These are phyloP conservation scores for Plantago major DNA, from an alignment of 257 asterid species.

Conservation along the genomic window DNA sequence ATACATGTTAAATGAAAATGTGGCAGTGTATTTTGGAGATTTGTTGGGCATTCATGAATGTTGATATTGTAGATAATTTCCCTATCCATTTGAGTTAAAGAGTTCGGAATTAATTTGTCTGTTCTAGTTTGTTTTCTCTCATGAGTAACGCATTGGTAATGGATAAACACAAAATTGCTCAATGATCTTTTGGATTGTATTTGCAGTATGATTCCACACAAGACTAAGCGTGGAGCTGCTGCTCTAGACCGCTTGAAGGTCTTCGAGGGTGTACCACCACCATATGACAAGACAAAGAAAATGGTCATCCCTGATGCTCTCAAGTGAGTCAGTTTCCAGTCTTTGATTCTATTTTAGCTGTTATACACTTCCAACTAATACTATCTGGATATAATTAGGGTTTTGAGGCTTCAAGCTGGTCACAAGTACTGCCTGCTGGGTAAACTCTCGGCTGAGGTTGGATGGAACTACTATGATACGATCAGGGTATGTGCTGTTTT, in stretches of 20 bases:
- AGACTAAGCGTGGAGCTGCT: constrained; percentile 88
- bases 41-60: neutral
- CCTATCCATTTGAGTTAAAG: too few relatives aligned
- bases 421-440: constrained; percentile 82
- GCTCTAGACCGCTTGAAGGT: constrained; percentile 84
- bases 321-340: constrained; percentile 37
- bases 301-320: constrained; percentile 91
- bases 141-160: neutral
- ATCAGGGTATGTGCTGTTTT: constrained; percentile 50
- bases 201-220: constrained; percentile 79
- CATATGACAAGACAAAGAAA: constrained; percentile 74
- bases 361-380: neutral
- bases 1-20: neutral
- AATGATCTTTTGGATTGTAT: neutral
- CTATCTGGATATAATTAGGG: constrained; percentile 34
- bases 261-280: constrained; percentile 74
- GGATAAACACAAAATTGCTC: too few relatives aligned
- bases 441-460: constrained; percentile 81
- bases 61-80: too few relatives aligned
- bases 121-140: neutral
- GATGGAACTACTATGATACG: constrained; percentile 89
- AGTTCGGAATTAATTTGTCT: neutral
- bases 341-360: neutral
- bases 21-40: neutral
- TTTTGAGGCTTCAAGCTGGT: constrained; percentile 83